These are phyloP conservation scores for Phytopythium helicoides DNA, from an alignment of 352 stramenopile species.

Conservation along the genomic window DNA sequence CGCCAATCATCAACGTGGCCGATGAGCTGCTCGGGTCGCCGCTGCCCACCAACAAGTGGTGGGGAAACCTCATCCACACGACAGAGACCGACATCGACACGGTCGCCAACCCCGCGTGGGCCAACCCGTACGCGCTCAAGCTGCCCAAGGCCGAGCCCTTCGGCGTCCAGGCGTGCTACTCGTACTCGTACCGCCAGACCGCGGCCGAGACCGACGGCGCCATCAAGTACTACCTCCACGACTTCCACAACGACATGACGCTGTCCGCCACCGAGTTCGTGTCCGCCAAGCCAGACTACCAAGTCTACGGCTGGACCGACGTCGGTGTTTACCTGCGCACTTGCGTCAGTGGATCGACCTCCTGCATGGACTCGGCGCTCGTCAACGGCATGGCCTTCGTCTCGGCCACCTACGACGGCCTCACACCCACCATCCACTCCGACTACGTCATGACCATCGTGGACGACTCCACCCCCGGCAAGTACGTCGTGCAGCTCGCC, in stretches of 20 bases:
- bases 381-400: conserved; percentile 77
- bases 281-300: conserved; percentile 46
- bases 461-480: conserved; percentile 33
- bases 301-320: conserved; percentile 66
- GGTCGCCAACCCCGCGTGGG: conserved; percentile 47
- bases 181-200: conserved; percentile 54
- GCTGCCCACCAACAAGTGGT: conserved; percentile 84
- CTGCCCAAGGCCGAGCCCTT: conserved; percentile 36
- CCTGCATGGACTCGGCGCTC: conserved; percentile 54
- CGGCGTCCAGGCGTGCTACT: conserved; percentile 57
- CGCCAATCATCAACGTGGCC: conserved; percentile 62
- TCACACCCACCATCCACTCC: conserved; percentile 50
- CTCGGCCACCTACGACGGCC: conserved; percentile 50
- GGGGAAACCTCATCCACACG: conserved; percentile 71
- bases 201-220: conserved; percentile 32
- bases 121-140: conserved; percentile 69
- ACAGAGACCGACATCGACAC: conserved; percentile 40
- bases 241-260: conserved; percentile 67
- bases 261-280: conserved; percentile 61
- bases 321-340: conserved; percentile 60
- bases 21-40: conserved; percentile 39
- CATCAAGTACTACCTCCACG: conserved; percentile 61
- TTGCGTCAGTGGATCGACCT: conserved; percentile 21
- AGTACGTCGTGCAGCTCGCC: conserved; percentile 58
- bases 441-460: conserved; percentile 47